Base-by-base conservation (phyloP, 1,139 yeast species). In the Nakaseomyces sp. region DNA sequence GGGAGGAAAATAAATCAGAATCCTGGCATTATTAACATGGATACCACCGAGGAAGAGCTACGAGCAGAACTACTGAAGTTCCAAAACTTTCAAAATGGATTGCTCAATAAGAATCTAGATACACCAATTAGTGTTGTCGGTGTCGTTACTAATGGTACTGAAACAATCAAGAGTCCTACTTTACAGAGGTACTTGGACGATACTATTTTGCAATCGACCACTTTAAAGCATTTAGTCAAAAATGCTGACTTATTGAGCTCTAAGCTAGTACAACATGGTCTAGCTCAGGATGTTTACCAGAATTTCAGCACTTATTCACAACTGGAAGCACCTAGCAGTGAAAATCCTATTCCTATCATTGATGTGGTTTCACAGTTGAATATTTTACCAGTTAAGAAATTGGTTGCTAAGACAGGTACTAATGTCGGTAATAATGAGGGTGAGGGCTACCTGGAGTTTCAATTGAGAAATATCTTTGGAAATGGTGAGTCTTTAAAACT, bases 391-490 rank as follows among this genome's bases (percentile, higher is more conserved):
- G 73, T 74, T 2, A 81, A 82, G 52, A 72, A 70, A 52, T 81
- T 84, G 57, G 75, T 75, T 49, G 88, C 93, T 48, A 82, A 81
- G 56, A 85, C 95, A 2, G 96, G 96, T n/a, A 89, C 96, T 5
- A 88, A 84, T 62, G 76, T 89, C 4, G 96, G 96, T 2, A 89
- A 89, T 58, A 94, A 95, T 22, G 96, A 88, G 67, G 97, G 96
- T 24, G 94, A 85, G 59, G 96, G 96, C 1, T 86, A 87, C 57
- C 72, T 87, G 39, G 81, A 83, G 42, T 75, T 85, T 49, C 88
- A 82, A 58, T 69, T 83, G 60, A 73, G 79, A 43, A 89, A 91
- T 60, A 65, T 86, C 9, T 78, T 88, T 63, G 96, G 96, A 0
- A 96, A 95, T 2, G 96, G 91, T 7, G 98, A 91, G 60, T 72